Conservation (phyloP, 2,329 filamentous ascomycete species). For the Diaporthe eres region DNA sequence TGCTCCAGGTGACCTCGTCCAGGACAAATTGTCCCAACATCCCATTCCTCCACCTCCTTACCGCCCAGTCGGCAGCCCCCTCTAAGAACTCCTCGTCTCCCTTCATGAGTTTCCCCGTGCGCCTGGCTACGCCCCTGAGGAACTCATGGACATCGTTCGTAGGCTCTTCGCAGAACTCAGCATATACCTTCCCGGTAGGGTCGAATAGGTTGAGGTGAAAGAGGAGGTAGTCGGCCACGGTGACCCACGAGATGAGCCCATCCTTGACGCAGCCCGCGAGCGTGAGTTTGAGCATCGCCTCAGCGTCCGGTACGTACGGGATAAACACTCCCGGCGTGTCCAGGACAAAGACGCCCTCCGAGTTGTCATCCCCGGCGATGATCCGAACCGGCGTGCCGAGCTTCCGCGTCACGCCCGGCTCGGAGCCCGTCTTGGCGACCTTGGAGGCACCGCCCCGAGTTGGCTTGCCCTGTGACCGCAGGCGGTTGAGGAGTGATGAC, state of each 20-base stretch:
- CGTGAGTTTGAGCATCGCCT: constrained; percentile 95
- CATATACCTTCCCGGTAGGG: constrained; percentile 68
- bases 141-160: constrained; percentile 89
- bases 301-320: constrained; percentile 86
- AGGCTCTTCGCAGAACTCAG: constrained; percentile 69
- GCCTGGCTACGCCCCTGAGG: constrained; percentile 77
- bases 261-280: constrained; percentile 93
- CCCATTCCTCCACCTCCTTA: constrained; percentile 87
- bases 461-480: constrained; percentile 77
- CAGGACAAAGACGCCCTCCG: constrained; percentile 82
- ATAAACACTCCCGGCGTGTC: constrained; percentile 97
- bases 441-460: constrained; percentile 64
- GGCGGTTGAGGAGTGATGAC: constrained; percentile 90
- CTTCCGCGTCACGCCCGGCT: constrained; percentile 92
- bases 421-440: constrained; percentile 84
- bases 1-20: constrained; percentile 78
- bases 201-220: constrained; percentile 83
- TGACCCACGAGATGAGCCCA: constrained; percentile 82
- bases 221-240: constrained; percentile 90
- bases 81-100: constrained; percentile 80
- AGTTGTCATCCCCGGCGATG: constrained; percentile 57
- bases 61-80: constrained; percentile 82
- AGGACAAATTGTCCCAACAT: constrained; percentile 82
- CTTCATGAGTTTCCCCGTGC: constrained; percentile 81
- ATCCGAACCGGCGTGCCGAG: constrained; percentile 88